These are phyloP conservation scores for Suillus discolor DNA, from an alignment of 768 basidiomycete species.

Conservation along the genomic window DNA sequence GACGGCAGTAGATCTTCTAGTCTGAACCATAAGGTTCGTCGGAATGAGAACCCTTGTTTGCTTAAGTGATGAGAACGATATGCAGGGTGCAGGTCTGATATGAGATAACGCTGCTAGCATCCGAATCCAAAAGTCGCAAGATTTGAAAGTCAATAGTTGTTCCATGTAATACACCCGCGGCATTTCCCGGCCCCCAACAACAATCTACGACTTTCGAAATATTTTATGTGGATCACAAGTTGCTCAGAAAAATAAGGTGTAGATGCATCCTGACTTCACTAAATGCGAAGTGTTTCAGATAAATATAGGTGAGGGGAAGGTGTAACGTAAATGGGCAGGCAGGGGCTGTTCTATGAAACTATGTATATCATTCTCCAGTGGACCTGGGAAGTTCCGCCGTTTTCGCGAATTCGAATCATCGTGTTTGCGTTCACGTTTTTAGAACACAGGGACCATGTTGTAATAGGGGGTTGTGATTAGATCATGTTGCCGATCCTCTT, in stretches of 20 bases:
- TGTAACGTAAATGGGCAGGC: not conserved
- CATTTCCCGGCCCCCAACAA: not conserved
- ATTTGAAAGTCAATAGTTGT: not conserved
- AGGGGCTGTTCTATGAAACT: not conserved
- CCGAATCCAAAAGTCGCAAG: not conserved
- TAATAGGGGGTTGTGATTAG: not conserved
- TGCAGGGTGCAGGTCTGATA: conserved; percentile 47
- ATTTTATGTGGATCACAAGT: not conserved
- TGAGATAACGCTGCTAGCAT: conserved; percentile 54
- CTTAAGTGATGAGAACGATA: not conserved
- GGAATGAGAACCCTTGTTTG: not conserved
- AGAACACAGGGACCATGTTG: not conserved
- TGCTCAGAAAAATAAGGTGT: not conserved
- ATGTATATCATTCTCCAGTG: not conserved
- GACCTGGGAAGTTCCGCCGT: not conserved
- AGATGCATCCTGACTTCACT: not conserved
- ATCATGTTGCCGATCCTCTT: not conserved
- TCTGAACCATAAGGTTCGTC: conserved; percentile 24
- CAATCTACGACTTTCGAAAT: no score
- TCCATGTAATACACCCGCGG: not conserved
- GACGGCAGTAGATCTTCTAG: conserved; percentile 19
- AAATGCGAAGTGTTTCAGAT: not conserved
- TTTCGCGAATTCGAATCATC: not conserved
- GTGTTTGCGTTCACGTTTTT: not conserved
- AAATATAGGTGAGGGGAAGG: not conserved